Evolutionary conservation across 805 yeast genomes (phyloP), one percentile per base, ranked within the genome.

Genomic region (Zygosaccharomyces gambellarensis): DNA sequence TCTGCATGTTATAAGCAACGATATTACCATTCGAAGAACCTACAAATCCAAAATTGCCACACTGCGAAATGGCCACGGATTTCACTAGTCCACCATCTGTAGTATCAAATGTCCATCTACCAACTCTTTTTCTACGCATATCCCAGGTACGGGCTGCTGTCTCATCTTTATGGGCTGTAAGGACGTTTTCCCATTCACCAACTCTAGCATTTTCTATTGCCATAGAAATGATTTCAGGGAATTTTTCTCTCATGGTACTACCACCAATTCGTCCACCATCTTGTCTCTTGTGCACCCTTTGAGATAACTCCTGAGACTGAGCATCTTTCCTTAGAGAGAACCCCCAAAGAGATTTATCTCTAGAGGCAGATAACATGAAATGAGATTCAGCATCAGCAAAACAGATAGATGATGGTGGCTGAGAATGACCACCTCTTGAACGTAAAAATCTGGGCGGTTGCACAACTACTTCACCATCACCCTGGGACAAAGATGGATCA

Each of bases 401-500:
- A 22, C 73, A 71, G 36, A 94, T 80, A 4, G 80, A 64, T 0
- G 85, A 75, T 2, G 98, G 95, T 3, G 99, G 96, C 28, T 87
- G 85, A 3, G 96, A 81, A 66, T 94, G 99, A n/a, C 99, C 99
- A 60, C 97, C 98, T 64, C 99, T 80, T 0, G 95, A 86, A 65
- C 99, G 81, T 60, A 95, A 74, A 52, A 83, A 81, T 62, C 99
- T 83, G 39, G 99, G 98, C 1, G 97, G 96, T 10, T 90, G 80
- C 4, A 87, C 83, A 29, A 88, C 81, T 1, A 83, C 73, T 36
- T 67, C 67, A 32, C 66, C 64, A 39, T 61, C 65, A 38, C 54
- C 60, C 56, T 82, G 79, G 0, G 90, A 81, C 45, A 90, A 71
- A 1, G 94, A 80, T 2, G 97, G 97, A 69, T 94, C 99, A 69